phyloP scores from a whole-genome alignment of 208 protist species.

The Crithidia sp. region DNA sequence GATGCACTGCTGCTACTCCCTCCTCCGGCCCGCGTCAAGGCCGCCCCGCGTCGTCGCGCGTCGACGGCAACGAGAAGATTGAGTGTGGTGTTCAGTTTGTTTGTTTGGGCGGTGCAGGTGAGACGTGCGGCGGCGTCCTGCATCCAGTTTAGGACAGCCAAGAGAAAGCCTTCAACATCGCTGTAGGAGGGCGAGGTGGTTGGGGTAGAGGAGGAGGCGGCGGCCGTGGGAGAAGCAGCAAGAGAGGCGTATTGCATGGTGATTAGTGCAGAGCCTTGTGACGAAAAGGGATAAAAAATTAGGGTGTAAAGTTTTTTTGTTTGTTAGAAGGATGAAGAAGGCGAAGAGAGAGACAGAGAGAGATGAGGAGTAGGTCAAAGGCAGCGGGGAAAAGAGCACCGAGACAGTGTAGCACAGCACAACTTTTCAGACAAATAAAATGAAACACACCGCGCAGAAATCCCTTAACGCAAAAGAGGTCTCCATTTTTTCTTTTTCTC shows the following conservation, averaged over 20 bases:
- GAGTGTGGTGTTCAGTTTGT: not conserved
- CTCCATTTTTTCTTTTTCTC: too few species aligned
- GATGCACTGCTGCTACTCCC: too few species aligned
- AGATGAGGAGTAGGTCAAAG: not conserved
- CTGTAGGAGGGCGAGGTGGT: not conserved
- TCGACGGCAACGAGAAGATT: not conserved
- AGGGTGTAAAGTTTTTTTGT: not conserved
- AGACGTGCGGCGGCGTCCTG: constrained; percentile 5
- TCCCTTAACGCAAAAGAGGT: too few species aligned
- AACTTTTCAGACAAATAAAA: too few species aligned
- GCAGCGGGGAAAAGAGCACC: too few species aligned
- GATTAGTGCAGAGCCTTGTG: too few species aligned
- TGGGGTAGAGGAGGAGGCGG: not conserved
- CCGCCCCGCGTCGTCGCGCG: not conserved
- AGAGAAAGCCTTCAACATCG: constrained; percentile 5
- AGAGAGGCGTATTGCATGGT: too few species aligned
- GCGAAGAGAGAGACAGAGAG: constrained; percentile 2
- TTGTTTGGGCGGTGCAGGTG: not conserved
- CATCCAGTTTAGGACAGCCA: not conserved
- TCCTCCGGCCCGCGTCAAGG: not conserved
- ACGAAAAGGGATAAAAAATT: not conserved
- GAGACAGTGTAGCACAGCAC: too few species aligned
- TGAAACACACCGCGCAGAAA: too few species aligned
- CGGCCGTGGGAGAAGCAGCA: not conserved
- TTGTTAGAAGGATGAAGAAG: not conserved